Evolutionary conservation across 2,329 filamentous ascomycete genomes (phyloP), one percentile per base, ranked within the genome.

Genomic region (Calonectria honghensis): DNA sequence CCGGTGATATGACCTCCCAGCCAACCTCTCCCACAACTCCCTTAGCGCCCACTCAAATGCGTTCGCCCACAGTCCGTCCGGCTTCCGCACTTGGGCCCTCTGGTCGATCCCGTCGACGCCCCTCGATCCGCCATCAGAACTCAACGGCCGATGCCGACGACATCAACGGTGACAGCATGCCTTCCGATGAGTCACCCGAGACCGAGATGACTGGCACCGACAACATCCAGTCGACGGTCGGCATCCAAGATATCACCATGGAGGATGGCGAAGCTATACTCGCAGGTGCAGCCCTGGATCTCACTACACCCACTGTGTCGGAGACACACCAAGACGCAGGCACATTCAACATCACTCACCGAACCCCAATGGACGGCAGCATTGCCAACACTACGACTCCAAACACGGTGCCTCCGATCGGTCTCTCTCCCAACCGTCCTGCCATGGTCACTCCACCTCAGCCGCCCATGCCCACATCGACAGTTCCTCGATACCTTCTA

Each of bases 301-400:
- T 98, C 75, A 92, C 93, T 3, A 94, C 95, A 10, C 94, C 94
- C 2, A 94, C 94, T 41, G 94, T 94, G 3, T 96, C 96, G 0
- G 95, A 97, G 80, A 91, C 93, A n/a, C 85, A 86, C 61, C 94
- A 96, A 79, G 95, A 97, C 79, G 91, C 94, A 16, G 96, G 96
- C 72, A 95, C 96, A 0, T 98, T 98, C 86, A 97, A 98, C 86
- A 97, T 98, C 80, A 96, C 95, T 9, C 96, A 98, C 84, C 93
- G 94, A 68, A 93, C 93, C 63, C 92, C 94, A 1, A 92, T 97
- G 45, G 96, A 98, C 82, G 95, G 95, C 65, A 98, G 95, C 84
- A 93, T 96, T 73, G 92, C 93, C 79, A 96, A 94, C 82, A 92
- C 92, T 73, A 90, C 91, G 41, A 91, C 93, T 4, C 93, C 94